A percentile compares a stretch with the other conserved stretches of the same genome.
Conservation (phyloP, 306 rosid genomes). For the Castanea mollissima region DNA sequence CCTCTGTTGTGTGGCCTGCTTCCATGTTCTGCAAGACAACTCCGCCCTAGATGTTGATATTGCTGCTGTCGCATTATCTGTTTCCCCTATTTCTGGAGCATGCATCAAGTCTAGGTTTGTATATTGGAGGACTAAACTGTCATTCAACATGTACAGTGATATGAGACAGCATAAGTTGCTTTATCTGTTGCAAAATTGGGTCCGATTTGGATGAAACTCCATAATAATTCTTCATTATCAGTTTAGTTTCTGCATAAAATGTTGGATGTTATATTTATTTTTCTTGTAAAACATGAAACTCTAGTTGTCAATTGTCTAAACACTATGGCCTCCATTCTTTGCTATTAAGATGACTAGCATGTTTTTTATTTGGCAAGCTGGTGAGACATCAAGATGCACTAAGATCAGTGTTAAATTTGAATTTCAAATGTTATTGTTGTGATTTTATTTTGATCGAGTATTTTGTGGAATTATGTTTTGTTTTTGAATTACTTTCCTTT, state of each 20-base stretch:
- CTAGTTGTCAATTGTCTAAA: neutral
- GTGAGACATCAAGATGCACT: neutral
- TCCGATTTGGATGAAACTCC: slow-evolving; percentile 3
- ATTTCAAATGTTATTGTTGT: too few species aligned
- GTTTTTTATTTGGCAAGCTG: neutral
- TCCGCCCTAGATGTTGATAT: slow-evolving; percentile 13
- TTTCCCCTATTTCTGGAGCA: slow-evolving; percentile 18
- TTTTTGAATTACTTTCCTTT: too few species aligned
- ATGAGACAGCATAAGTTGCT: slow-evolving; percentile 16
- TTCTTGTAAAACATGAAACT: neutral
- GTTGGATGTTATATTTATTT: neutral
- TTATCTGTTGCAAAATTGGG: slow-evolving; percentile 26
- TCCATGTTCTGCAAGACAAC: slow-evolving; percentile 30
- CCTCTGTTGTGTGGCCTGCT: slow-evolving; percentile 29
- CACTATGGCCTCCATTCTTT: neutral
- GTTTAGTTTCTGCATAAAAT: neutral
- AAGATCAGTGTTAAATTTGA: too few species aligned
- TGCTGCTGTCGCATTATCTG: slow-evolving; percentile 16
- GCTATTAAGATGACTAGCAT: neutral
- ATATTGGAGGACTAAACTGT: slow-evolving; percentile 30
- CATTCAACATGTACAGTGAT: slow-evolving; percentile 15
- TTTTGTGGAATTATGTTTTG: too few species aligned
- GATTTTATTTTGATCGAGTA: too few species aligned
- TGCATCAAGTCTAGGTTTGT: slow-evolving; percentile 29
- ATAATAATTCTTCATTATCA: neutral